Evolutionary conservation across 75 land plant species (phyloP).

Genomic region (Selaginella moellendorffii): DNA sequence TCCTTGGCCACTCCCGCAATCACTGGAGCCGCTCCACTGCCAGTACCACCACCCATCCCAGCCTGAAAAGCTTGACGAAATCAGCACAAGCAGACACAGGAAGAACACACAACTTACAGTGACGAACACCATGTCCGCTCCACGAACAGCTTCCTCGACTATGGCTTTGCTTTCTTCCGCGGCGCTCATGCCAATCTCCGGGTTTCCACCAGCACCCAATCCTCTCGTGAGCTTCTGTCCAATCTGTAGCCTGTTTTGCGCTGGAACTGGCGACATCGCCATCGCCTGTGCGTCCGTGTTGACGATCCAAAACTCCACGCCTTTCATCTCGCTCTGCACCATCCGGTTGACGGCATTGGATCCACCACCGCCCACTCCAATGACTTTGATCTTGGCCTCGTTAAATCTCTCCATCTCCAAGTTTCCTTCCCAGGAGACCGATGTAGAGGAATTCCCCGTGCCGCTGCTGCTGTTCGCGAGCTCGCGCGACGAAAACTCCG

Average conservation of each 20-base stretch:
- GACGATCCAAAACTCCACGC: slow-evolving; percentile 94
- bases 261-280: slow-evolving; percentile 72
- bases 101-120: slow-evolving; percentile 39
- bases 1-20: slow-evolving; percentile 90
- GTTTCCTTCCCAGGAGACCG: slow-evolving; percentile 15
- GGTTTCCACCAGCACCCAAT: slow-evolving; percentile 94
- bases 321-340: slow-evolving; percentile 84
- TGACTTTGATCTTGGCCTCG: slow-evolving; percentile 88
- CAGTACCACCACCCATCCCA: slow-evolving; percentile 99
- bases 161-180: slow-evolving; percentile 81
- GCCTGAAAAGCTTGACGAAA: slow-evolving; percentile 39
- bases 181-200: slow-evolving; percentile 87
- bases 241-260: slow-evolving; percentile 71
- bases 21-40: slow-evolving; percentile 93
- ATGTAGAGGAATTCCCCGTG: background rate
- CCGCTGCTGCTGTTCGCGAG: background rate
- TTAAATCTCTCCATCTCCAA: slow-evolving; percentile 19
- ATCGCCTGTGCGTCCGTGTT: slow-evolving; percentile 93
- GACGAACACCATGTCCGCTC: slow-evolving; percentile 95
- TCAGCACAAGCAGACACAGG: background rate
- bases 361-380: slow-evolving; percentile 96
- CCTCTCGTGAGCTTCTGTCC: slow-evolving; percentile 85
- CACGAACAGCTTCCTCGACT: slow-evolving; percentile 68
- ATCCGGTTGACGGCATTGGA: slow-evolving; percentile 95
- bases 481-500: no score